Evolutionary conservation across 1,284 basidiomycete genomes (phyloP), one percentile per base, ranked within the genome.

Genomic region (Pascua guehoae): DNA sequence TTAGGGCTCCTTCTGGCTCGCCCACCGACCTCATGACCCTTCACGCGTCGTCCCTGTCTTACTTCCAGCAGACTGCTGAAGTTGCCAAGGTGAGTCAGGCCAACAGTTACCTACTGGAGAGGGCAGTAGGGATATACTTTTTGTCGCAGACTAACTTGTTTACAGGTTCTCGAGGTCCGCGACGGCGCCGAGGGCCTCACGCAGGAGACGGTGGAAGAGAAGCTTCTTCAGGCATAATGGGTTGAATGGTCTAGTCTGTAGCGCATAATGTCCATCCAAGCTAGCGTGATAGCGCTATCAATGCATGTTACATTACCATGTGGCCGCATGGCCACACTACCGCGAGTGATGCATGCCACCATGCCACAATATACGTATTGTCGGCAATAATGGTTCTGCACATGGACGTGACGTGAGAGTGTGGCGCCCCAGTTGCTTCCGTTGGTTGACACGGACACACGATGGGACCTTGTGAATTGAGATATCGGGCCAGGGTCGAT

Each of bases 131-230:
- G 24, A 32, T 32, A 15, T 8, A 39, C 11, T 9, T 40, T 39
- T 5, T 45, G 41, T 38, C 42, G 49, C 50, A 47, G 49, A 38
- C 32, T 40, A 11, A 48, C n/a, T 2, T 32, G 24, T 32, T 32
- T 32, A 10, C 47, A 79, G 76, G 84, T 89, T 8, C 83, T 94
- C 57, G 89, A 93, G 64, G 80, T 91, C 36, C 79, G 85, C 32
- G 91, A 93, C 51, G 90, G 88, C 0, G 82, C 86, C 4, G 91
- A 93, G 66, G 82, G 83, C 24, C 79, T 94, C 44, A 92, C 89
- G 17, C 86, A 85, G 66, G 84, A 87, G 46, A 73, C 70, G 10
- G 81, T 94, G 46, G 84, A 92, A 64, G 74, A 82, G 15, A 84
- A 84, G 62, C 76, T 92, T 46, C 78, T 84, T 41, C 61, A 58